Evolutionary conservation across 2,329 filamentous ascomycete species (phyloP).

Genomic region (Hypoxylon sp.): DNA sequence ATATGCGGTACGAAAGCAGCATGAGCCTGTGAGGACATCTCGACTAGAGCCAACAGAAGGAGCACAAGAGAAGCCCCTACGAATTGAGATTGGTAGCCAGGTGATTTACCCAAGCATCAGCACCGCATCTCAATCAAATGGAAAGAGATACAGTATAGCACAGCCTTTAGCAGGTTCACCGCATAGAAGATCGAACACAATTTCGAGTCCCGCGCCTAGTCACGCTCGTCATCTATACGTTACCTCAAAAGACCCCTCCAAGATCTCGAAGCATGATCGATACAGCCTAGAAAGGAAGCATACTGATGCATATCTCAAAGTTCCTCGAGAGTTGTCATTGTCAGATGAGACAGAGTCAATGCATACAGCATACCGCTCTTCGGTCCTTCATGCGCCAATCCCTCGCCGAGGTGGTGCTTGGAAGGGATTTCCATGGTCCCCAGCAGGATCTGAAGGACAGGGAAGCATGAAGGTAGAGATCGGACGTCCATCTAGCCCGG

Average conservation of each 20-base stretch:
- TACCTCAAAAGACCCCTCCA: not conserved
- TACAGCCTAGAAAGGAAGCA: not conserved
- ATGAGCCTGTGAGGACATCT: not conserved
- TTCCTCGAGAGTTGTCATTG: not conserved
- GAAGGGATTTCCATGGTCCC: constrained; percentile 41
- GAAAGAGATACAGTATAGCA: constrained; percentile 30
- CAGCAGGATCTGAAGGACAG: constrained; percentile 34
- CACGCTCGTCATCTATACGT: constrained; percentile 22
- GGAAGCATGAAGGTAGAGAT: constrained; percentile 43
- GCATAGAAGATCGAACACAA: constrained; percentile 8
- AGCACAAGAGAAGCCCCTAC: constrained; percentile 32
- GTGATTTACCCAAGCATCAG: constrained; percentile 41
- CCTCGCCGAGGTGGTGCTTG: constrained; percentile 38
- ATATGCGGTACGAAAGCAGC: constrained; percentile 15
- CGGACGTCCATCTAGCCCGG: constrained; percentile 29
- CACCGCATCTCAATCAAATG: constrained; percentile 29
- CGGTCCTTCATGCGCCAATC: constrained; percentile 39
- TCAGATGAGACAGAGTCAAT: constrained; percentile 37
- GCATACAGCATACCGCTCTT: constrained; percentile 39
- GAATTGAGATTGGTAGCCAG: constrained; percentile 49
- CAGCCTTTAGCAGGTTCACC: constrained; percentile 15
- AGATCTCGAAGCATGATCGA: not conserved
- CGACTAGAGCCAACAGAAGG: constrained; percentile 1
- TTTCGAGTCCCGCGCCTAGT: constrained; percentile 27
- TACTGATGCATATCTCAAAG: not conserved